A percentile compares a stretch with the other conserved stretches of the same genome.
These are phyloP conservation scores for Panus rudis DNA, from an alignment of 768 basidiomycete species.

Conservation along the genomic window DNA sequence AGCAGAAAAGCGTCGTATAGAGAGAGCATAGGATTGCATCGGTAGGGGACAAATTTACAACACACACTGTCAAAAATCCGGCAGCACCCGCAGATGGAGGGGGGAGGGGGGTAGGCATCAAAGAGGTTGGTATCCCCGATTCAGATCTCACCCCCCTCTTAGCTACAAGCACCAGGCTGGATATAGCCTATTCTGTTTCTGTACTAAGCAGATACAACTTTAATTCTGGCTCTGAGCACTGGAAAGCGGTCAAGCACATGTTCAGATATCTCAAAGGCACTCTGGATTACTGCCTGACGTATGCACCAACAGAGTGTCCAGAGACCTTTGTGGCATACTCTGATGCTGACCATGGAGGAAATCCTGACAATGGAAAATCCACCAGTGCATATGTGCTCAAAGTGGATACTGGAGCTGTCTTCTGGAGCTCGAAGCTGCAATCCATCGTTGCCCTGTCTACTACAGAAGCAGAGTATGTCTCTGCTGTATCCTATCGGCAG, in stretches of 20 bases:
- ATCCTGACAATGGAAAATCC: conserved; percentile 21
- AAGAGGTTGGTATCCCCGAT: no score
- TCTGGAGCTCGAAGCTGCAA: conserved; percentile 32
- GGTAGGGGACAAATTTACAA: no score
- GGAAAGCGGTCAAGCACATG: conserved; percentile 31
- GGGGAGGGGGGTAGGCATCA: no score
- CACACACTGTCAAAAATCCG: no score
- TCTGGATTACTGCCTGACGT: conserved; percentile 14
- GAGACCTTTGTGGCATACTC: conserved; percentile 12
- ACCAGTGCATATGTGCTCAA: conserved; percentile 28
- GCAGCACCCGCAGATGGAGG: no score
- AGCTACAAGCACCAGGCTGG: conserved; percentile 27
- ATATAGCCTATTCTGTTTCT: conserved; percentile 32
- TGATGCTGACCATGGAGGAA: conserved; percentile 20
- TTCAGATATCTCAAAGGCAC: conserved; percentile 35
- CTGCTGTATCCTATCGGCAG: conserved; percentile 21
- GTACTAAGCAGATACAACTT: conserved; percentile 26
- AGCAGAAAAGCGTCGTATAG: no score
- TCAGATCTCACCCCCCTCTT: no score
- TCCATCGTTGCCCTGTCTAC: conserved; percentile 29
- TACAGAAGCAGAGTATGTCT: conserved; percentile 31
- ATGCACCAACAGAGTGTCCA: conserved; percentile 5
- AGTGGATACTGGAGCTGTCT: conserved; percentile 24
- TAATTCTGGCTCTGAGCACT: conserved; percentile 29
- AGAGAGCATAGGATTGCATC: no score